Conservation (phyloP, 176 grass and related monocot genomes). For the Eragrostis nindensis region DNA sequence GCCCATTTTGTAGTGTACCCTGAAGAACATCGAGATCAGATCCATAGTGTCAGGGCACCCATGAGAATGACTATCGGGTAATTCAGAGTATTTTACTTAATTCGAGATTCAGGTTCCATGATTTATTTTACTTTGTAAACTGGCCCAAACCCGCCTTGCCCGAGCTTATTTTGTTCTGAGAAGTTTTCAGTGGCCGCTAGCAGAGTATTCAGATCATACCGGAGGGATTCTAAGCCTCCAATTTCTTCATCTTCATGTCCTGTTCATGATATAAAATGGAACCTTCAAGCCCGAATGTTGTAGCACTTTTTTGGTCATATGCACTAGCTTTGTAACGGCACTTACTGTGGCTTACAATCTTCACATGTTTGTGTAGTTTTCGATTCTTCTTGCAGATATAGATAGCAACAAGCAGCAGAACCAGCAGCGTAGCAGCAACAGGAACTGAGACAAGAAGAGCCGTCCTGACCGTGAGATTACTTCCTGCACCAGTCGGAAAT, state of each 20-base stretch:
- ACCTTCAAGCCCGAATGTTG: no score
- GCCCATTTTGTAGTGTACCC: constrained; percentile 44
- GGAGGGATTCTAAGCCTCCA: constrained; percentile 5
- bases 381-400: constrained; percentile 14
- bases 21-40: neutral
- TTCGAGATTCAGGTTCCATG: neutral
- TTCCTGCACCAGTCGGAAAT: no score
- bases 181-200: constrained; percentile 54
- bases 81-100: neutral
- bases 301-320: no score
- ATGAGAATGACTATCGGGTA: no score
- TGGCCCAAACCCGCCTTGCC: constrained; percentile 60
- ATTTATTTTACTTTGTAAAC: constrained; percentile 57
- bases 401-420: constrained; percentile 28
- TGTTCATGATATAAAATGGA: constrained; percentile 18
- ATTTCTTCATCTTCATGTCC: constrained; percentile 21
- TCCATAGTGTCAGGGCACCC: neutral
- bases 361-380: neutral
- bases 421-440: constrained; percentile 3
- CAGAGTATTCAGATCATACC: constrained; percentile 46
- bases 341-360: neutral
- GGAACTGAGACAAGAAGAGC: constrained; percentile 33
- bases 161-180: constrained; percentile 57
- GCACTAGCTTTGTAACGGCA: neutral
- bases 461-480: neutral